A percentile compares a stretch with the other conserved stretches of the same genome.
These are phyloP conservation scores for Cryptococcus sp. DNA, from an alignment of 1,284 basidiomycete genomes.

Conservation along the genomic window DNA sequence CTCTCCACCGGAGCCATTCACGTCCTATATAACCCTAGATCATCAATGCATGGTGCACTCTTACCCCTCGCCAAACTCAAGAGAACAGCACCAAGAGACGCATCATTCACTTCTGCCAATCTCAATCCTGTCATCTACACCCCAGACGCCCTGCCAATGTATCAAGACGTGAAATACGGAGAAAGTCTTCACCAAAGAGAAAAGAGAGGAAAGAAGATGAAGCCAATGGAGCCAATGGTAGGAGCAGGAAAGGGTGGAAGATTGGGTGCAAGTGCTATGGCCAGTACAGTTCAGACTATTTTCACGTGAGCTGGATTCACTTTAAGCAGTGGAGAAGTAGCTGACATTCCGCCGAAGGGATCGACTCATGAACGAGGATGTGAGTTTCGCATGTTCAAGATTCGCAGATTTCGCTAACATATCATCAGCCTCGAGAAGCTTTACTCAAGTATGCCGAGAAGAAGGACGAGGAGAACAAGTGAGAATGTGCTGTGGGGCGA, in stretches of 20 bases:
- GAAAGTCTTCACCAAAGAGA: slow-evolving; percentile 85
- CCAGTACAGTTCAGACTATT: slow-evolving; percentile 88
- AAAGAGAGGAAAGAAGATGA: slow-evolving; percentile 78
- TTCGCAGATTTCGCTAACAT: neutral
- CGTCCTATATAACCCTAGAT: slow-evolving; percentile 82
- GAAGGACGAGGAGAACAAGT: slow-evolving; percentile 52
- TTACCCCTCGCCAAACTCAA: slow-evolving; percentile 61
- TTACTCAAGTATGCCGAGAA: slow-evolving; percentile 83
- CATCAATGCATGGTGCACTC: slow-evolving; percentile 86
- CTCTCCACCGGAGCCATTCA: slow-evolving; percentile 81
- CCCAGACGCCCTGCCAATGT: slow-evolving; percentile 84
- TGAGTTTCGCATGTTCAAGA: slow-evolving; percentile 53
- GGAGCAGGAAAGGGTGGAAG: slow-evolving; percentile 89
- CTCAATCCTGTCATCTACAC: slow-evolving; percentile 72
- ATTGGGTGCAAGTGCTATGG: slow-evolving; percentile 90
- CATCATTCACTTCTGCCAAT: slow-evolving; percentile 74
- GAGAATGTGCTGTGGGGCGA: neutral
- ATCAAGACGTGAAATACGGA: slow-evolving; percentile 72
- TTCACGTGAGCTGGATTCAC: slow-evolving; percentile 47
- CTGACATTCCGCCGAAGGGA: neutral
- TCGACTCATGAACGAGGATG: slow-evolving; percentile 66
- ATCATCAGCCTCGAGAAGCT: slow-evolving; percentile 80
- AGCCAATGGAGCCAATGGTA: slow-evolving; percentile 83
- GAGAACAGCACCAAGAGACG: slow-evolving; percentile 68
- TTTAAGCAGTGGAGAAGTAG: too few relatives aligned